Base-by-base conservation (phyloP, 148 eudicot species). In the Suaeda aralocaspica region DNA sequence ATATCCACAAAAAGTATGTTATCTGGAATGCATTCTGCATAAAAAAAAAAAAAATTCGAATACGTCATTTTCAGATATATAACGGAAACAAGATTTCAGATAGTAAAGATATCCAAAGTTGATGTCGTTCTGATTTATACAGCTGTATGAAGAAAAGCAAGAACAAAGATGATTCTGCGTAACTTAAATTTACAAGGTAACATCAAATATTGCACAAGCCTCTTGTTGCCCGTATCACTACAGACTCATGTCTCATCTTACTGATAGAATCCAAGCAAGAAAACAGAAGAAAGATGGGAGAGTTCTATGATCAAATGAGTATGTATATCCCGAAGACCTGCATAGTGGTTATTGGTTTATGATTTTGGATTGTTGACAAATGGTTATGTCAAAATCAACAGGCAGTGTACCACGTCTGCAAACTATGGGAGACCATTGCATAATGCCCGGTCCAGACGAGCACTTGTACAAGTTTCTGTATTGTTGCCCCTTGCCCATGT, bases 11-110 rank as follows among this genome's bases (percentile, higher is more conserved):
- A 79, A 88, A 85, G 72, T 90, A 93, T 26, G 95, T 90, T 36
- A 93, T 70, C 78, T 93, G 95, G 79, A 93, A 93, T 28, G 98
- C 95, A 75, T 91, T 93, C 98, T 89, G 98, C 79, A 77, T 24
- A 25, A 16, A 49, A 30, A 45, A n/a, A n/a, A n/a, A n/a, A 76
- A 29, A n/a, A 74, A 65, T n/a, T 58, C 45, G 69, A 69, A 69
- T 51, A 64, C 11, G 41, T 59, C 30, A 25, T 68, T 34, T 51
- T 67, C 33, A 50, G 60, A 65, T 70, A 55, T 24, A 65, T 24
- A 41, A 3, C 0, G 9, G 31, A 29, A 33, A 30, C 49, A 15
- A 30, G 8, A 4, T 66, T 66, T 18, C 15, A 48, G 6, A 53
- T 24, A 1, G 26, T 53, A 7, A 51, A 18, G 10, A 51, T 10